A percentile compares a stretch with the other conserved stretches of the same genome.
Evolutionary conservation across 2,329 filamentous ascomycete species (phyloP).

Genomic region (Neopestalotiopsis sp.): DNA sequence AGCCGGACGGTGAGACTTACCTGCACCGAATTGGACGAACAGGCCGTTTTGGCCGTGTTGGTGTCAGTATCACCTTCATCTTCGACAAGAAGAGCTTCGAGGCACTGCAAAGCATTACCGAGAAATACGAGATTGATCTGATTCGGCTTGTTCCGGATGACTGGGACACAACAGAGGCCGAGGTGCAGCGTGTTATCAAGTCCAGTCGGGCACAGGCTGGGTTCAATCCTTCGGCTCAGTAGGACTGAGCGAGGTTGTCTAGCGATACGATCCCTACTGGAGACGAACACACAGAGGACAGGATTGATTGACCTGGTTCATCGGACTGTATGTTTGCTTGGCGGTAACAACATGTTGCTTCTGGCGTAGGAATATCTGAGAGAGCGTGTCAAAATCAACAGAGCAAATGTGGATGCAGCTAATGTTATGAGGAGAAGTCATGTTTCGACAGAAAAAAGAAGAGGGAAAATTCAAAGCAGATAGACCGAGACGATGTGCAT

Average conservation of each 20-base stretch:
- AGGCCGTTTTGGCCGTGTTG: slow-evolving; percentile 93
- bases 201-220: slow-evolving; percentile 64
- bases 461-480: not conserved
- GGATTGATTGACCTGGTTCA: too few relatives aligned
- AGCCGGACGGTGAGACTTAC: slow-evolving; percentile 94
- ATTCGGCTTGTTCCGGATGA: slow-evolving; percentile 82
- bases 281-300: not conserved
- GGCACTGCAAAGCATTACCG: slow-evolving; percentile 79
- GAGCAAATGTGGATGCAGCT: not conserved
- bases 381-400: not conserved
- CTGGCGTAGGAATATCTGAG: not conserved
- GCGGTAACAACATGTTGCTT: not conserved
- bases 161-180: slow-evolving; percentile 87
- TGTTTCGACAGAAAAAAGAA: not conserved
- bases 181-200: slow-evolving; percentile 83
- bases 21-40: slow-evolving; percentile 97
- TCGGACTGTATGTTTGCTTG: not conserved
- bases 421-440: not conserved
- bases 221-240: slow-evolving; percentile 46
- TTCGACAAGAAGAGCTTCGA: slow-evolving; percentile 83
- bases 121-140: slow-evolving; percentile 80
- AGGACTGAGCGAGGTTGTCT: slow-evolving; percentile 14
- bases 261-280: not conserved
- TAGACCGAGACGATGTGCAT: slow-evolving; percentile 9
- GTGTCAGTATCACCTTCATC: slow-evolving; percentile 94